These are phyloP conservation scores for Aphanomyces euteiches DNA, from an alignment of 352 stramenopile genomes.

Conservation along the genomic window DNA sequence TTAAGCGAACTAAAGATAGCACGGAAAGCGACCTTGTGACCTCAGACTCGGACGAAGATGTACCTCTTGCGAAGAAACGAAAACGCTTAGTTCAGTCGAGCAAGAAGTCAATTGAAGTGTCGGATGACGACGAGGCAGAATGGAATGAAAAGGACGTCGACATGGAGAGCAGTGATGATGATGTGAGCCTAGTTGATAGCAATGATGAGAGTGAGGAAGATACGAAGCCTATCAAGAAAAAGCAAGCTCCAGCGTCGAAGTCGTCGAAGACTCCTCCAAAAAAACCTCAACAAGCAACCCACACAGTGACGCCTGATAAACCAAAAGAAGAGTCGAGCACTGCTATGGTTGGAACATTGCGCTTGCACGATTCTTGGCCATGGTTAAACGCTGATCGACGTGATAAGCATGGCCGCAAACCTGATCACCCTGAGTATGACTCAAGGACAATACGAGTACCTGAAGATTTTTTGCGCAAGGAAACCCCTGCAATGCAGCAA, in stretches of 20 bases:
- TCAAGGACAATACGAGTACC: constrained; percentile 90
- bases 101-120: constrained; percentile 41
- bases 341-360: constrained; percentile 52
- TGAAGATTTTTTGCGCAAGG: constrained; percentile 79
- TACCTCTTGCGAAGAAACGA: constrained; percentile 36
- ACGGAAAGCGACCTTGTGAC: constrained; percentile 68
- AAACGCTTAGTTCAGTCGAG: constrained; percentile 34
- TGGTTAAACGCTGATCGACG: constrained; percentile 85
- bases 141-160: constrained; percentile 44
- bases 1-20: constrained; percentile 47
- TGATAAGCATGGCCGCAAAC: constrained; percentile 84
- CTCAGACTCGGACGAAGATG: constrained; percentile 59
- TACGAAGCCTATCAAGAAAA: constrained; percentile 25
- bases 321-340: constrained; percentile 41
- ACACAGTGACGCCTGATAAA: constrained; percentile 31
- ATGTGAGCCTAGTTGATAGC: constrained; percentile 41
- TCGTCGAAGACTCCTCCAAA: constrained; percentile 34
- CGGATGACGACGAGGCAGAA: constrained; percentile 52
- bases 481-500: constrained; percentile 95
- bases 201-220: constrained; percentile 49
- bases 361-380: constrained; percentile 86
- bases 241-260: constrained; percentile 21
- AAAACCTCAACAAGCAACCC: constrained; percentile 33
- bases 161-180: constrained; percentile 39
- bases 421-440: constrained; percentile 88